Evolutionary conservation across 2,329 filamentous ascomycete species (phyloP).

Genomic region (Arthrobotrys iridis): DNA sequence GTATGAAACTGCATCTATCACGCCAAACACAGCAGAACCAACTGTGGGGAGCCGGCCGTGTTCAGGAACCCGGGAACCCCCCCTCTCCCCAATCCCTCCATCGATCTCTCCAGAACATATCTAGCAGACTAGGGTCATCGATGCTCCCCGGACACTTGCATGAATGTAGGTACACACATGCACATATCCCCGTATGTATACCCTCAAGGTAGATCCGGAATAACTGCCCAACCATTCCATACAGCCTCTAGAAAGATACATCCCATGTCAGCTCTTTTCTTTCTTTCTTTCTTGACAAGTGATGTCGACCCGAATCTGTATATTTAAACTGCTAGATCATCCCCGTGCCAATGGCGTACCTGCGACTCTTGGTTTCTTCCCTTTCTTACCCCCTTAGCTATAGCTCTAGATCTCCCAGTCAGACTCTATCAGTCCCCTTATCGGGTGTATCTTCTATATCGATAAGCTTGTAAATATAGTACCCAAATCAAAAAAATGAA

Average conservation of each 20-base stretch:
- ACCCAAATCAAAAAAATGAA: constrained; percentile 26
- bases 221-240: constrained; percentile 42
- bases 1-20: background rate
- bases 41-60: constrained; percentile 7
- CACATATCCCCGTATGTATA: constrained; percentile 7
- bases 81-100: background rate
- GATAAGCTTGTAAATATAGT: background rate
- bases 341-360: constrained; percentile 25
- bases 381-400: no score
- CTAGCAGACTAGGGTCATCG: background rate
- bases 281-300: constrained; percentile 13
- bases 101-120: constrained; percentile 13
- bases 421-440: constrained; percentile 2
- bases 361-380: constrained; percentile 10
- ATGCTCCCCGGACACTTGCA: background rate
- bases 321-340: constrained; percentile 28
- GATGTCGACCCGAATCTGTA: constrained; percentile 21
- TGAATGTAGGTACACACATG: background rate
- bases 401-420: background rate
- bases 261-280: constrained; percentile 2
- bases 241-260: constrained; percentile 30
- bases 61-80: background rate
- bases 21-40: no score
- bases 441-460: constrained; percentile 18
- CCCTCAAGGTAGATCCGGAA: constrained; percentile 38